Evolutionary conservation across 2,329 filamentous ascomycete genomes (phyloP).

Genomic region (Nannizzia gypsea): DNA sequence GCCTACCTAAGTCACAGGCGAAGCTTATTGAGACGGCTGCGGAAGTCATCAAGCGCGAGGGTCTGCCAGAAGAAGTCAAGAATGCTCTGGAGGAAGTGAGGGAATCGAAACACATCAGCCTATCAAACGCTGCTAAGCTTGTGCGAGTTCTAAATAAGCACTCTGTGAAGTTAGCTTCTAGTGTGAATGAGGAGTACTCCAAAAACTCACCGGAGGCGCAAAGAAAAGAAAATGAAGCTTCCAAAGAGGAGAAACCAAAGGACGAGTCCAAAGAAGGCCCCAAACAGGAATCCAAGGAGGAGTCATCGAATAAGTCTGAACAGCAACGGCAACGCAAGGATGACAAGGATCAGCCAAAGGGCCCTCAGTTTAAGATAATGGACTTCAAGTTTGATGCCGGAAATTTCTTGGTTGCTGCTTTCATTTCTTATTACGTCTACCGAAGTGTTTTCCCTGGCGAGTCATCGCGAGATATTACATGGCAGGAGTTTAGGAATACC

Average conservation of each 20-base stretch:
- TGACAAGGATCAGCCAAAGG: conserved; percentile 18
- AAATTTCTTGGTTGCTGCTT: conserved; percentile 45
- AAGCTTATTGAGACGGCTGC: conserved; percentile 49
- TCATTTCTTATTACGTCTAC: conserved; percentile 53
- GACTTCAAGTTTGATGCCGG: conserved; percentile 44
- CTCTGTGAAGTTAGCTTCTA: conserved; percentile 40
- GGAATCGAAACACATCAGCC: conserved; percentile 38
- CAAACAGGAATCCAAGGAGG: conserved; percentile 20
- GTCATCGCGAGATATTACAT: conserved; percentile 72
- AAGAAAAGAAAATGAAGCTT: not conserved
- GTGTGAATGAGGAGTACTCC: conserved; percentile 20
- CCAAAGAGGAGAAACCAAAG: conserved; percentile 18
- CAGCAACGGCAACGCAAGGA: conserved; percentile 17
- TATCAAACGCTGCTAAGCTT: conserved; percentile 50
- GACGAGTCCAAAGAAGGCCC: conserved; percentile 12
- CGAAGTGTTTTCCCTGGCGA: conserved; percentile 55
- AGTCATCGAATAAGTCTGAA: conserved; percentile 20
- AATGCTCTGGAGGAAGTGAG: conserved; percentile 48
- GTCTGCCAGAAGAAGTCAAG: conserved; percentile 57
- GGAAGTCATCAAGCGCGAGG: conserved; percentile 52
- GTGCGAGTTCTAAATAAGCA: conserved; percentile 46
- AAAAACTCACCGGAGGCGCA: not conserved
- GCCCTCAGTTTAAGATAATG: conserved; percentile 27
- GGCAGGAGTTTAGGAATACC: conserved; percentile 88
- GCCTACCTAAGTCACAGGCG: conserved; percentile 51